Evolutionary conservation across 1,139 yeast species (phyloP).

Genomic region (Hanseniaspora uvarum): DNA sequence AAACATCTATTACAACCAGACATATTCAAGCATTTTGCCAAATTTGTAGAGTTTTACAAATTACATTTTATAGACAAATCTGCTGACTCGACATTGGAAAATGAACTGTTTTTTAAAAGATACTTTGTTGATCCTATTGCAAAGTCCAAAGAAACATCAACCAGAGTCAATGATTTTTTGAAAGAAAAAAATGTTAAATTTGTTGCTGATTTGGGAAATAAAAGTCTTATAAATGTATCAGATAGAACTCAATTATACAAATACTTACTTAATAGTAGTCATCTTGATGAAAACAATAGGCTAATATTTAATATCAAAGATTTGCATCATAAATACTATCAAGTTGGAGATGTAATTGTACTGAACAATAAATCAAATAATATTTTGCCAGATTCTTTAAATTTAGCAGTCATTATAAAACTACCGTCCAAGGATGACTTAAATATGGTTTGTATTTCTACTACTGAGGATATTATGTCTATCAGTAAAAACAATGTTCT

Average conservation of each 20-base stretch:
- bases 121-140: neutral
- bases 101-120: neutral
- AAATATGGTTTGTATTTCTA: slow-evolving; percentile 1
- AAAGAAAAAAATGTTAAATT: neutral
- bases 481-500: neutral
- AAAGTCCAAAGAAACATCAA: neutral
- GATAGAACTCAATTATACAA: neutral
- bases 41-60: neutral
- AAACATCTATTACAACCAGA: neutral
- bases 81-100: neutral
- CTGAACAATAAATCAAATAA: neutral
- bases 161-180: neutral
- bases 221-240: neutral
- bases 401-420: neutral
- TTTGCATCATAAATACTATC: neutral
- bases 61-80: neutral
- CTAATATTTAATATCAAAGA: neutral
- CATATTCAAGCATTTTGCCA: neutral
- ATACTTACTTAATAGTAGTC: neutral
- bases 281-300: neutral
- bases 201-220: neutral
- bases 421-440: neutral
- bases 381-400: neutral
- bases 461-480: neutral
- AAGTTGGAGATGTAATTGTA: slow-evolving; percentile 1